These are phyloP conservation scores for Xylariaceae sp. DNA, from an alignment of 2,329 filamentous ascomycete genomes.

Conservation along the genomic window DNA sequence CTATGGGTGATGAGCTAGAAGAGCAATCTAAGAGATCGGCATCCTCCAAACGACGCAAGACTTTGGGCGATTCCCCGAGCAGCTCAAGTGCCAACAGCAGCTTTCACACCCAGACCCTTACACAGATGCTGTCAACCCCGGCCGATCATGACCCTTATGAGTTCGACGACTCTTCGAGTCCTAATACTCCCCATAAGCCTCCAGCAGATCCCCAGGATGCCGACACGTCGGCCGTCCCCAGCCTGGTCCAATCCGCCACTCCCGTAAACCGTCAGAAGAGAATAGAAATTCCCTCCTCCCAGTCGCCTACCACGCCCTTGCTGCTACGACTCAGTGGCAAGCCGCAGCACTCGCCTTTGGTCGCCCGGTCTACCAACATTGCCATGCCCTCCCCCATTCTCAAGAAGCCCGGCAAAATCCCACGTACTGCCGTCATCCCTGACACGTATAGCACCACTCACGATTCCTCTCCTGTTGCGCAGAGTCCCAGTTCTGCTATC, in stretches of 20 bases:
- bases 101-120: conserved; percentile 32
- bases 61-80: conserved; percentile 26
- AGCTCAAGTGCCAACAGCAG: conserved; percentile 22
- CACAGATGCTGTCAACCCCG: conserved; percentile 22
- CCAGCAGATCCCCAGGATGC: conserved; percentile 5
- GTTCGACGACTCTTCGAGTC: conserved; percentile 21
- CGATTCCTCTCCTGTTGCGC: conserved; percentile 24
- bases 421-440: conserved; percentile 24
- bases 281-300: conserved; percentile 28
- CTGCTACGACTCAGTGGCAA: conserved; percentile 21
- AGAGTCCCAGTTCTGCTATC: conserved; percentile 19
- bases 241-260: conserved; percentile 21
- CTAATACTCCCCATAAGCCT: conserved; percentile 27
- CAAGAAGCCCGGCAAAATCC: conserved; percentile 21
- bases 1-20: conserved; percentile 25
- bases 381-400: conserved; percentile 18
- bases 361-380: conserved; percentile 23
- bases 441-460: conserved; percentile 29
- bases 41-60: conserved; percentile 30
- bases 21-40: conserved; percentile 19
- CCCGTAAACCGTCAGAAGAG: conserved; percentile 24
- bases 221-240: conserved; percentile 18
- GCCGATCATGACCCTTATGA: conserved; percentile 25
- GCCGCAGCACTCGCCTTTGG: conserved; percentile 25
- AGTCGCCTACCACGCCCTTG: conserved; percentile 27